Evolutionary conservation across 192 early-diverging fungal genomes (phyloP).

Genomic region (Geranomyces variabilis): DNA sequence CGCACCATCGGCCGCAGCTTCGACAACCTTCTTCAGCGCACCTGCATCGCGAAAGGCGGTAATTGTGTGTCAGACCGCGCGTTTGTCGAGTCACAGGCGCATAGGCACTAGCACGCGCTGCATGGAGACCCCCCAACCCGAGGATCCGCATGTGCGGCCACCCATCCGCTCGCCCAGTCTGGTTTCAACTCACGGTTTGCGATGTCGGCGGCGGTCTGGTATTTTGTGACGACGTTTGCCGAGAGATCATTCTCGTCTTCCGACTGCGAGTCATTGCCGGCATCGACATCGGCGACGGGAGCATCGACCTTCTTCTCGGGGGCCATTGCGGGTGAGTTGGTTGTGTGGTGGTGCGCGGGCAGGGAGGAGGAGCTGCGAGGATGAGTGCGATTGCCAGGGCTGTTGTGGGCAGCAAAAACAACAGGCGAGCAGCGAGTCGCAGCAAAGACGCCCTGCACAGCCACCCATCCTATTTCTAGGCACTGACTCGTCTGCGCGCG

Average conservation of each 20-base stretch:
- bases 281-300: conserved; percentile 22
- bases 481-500: too few species aligned
- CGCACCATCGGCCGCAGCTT: conserved; percentile 74
- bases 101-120: too few species aligned
- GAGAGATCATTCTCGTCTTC: conserved; percentile 52
- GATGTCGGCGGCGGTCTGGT: conserved; percentile 56
- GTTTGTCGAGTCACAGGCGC: neutral
- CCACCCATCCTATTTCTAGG: too few species aligned
- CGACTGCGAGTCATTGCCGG: conserved; percentile 19
- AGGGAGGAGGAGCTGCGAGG: too few species aligned
- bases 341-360: too few species aligned
- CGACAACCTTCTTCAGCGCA: conserved; percentile 71
- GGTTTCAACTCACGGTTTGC: conserved; percentile 48
- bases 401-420: too few species aligned
- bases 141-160: neutral
- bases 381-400: too few species aligned
- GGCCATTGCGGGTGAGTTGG: too few species aligned
- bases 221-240: conserved; percentile 53
- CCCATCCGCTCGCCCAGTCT: neutral
- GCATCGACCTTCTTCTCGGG: conserved; percentile 1
- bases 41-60: conserved; percentile 41
- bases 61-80: neutral
- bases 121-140: neutral
- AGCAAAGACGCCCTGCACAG: too few species aligned
- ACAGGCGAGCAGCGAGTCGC: too few species aligned